These are phyloP conservation scores for Aureobasidium pullulans DNA, from an alignment of 2,329 filamentous ascomycete genomes.

Conservation along the genomic window DNA sequence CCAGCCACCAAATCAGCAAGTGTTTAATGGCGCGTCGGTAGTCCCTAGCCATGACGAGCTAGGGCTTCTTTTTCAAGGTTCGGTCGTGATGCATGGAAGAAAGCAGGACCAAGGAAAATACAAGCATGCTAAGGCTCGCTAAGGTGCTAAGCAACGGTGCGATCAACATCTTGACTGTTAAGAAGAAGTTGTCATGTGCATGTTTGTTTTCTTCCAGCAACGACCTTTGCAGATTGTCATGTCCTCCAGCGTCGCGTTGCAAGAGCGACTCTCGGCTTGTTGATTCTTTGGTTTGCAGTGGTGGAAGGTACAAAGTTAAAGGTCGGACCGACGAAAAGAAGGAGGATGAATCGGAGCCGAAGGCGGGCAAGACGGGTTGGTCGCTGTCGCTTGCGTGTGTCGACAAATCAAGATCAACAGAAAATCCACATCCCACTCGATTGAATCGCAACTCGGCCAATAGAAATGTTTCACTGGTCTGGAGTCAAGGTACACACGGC, in stretches of 20 bases:
- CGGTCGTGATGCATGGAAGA: not conserved
- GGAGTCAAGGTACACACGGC: not conserved
- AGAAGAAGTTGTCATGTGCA: not conserved
- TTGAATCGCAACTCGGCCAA: not conserved
- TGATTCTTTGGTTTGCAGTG: not conserved
- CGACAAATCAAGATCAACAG: constrained; percentile 7
- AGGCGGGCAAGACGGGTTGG: not conserved
- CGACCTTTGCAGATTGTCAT: not conserved
- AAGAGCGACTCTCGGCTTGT: not conserved
- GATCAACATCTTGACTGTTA: not conserved
- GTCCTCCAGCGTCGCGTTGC: not conserved
- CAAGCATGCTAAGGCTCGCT: constrained; percentile 6
- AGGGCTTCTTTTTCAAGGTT: not conserved
- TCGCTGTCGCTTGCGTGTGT: not conserved
- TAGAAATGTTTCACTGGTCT: not conserved
- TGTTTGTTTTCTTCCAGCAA: not conserved
- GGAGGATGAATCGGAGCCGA: not conserved
- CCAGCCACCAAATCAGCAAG: too few relatives aligned
- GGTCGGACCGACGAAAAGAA: not conserved
- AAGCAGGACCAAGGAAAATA: not conserved
- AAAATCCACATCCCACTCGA: not conserved
- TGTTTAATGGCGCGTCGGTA: not conserved
- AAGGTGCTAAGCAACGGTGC: not conserved
- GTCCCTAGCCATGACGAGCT: not conserved
- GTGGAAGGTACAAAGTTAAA: not conserved